These are phyloP conservation scores for Hibiscus mutabilis DNA, from an alignment of 345 rosid genomes.

Conservation along the genomic window DNA sequence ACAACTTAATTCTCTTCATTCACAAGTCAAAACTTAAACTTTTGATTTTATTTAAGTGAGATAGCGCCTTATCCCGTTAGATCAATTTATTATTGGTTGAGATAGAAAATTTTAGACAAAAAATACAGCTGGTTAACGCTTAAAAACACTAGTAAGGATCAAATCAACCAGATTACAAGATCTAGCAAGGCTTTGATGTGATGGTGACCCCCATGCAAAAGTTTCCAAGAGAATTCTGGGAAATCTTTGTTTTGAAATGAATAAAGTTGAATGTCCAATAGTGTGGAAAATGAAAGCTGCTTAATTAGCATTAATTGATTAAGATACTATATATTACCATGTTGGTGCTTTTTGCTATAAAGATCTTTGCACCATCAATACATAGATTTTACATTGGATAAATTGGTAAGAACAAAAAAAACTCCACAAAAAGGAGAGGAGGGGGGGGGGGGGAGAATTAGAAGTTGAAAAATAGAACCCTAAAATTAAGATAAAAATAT, in stretches of 20 bases:
- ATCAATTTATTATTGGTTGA: no score
- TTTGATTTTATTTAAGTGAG: no score
- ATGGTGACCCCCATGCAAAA: constrained; percentile 15
- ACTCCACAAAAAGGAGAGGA: constrained; percentile 9
- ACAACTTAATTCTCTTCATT: no score
- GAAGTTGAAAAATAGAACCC: background rate
- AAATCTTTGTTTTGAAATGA: background rate
- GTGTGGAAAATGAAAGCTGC: constrained; percentile 2
- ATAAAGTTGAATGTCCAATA: constrained; percentile 10
- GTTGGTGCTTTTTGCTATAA: constrained; percentile 15
- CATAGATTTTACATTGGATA: constrained; percentile 28
- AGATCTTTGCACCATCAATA: background rate
- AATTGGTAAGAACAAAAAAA: constrained; percentile 7
- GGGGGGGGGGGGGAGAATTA: background rate
- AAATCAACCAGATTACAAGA: constrained; percentile 42
- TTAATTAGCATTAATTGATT: constrained; percentile 18
- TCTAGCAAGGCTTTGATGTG: constrained; percentile 30
- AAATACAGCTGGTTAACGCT: constrained; percentile 75
- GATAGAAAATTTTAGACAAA: background rate
- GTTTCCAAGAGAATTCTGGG: background rate
- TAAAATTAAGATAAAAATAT: no score
- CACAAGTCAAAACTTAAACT: no score
- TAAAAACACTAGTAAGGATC: constrained; percentile 25
- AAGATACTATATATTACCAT: constrained; percentile 28
- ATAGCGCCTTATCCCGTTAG: no score